Evolutionary conservation across 495 filamentous ascomycete species (phyloP).

Genomic region (Aspergillus sparsus): DNA sequence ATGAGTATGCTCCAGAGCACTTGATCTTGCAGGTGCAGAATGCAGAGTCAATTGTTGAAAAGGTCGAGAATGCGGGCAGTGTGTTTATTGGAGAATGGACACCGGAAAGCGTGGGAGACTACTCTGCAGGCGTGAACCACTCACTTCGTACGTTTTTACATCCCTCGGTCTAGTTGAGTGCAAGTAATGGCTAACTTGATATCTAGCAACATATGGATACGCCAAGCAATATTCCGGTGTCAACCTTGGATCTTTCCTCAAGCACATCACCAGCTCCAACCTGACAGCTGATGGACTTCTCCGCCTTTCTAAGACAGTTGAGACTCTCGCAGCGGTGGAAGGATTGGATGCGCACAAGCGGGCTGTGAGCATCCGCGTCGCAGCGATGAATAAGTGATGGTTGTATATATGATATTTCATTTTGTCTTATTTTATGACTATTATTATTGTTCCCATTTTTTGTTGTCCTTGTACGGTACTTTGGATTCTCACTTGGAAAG

Average conservation of each 20-base stretch:
- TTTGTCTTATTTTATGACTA: not conserved
- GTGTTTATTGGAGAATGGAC: constrained; percentile 97
- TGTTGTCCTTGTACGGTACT: not conserved
- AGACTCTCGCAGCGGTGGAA: constrained; percentile 91
- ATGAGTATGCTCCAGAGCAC: constrained; percentile 96
- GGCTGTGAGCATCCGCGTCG: constrained; percentile 84
- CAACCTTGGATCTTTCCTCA: constrained; percentile 91
- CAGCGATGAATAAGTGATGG: constrained; percentile 53
- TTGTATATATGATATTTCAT: constrained; percentile 10
- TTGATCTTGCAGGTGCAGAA: constrained; percentile 85
- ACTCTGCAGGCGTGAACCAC: constrained; percentile 97
- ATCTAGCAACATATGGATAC: constrained; percentile 89
- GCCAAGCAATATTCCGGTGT: constrained; percentile 98
- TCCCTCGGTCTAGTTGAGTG: not conserved
- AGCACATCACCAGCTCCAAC: constrained; percentile 92
- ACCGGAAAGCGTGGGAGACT: constrained; percentile 95
- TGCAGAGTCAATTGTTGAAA: constrained; percentile 66
- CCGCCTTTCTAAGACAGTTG: constrained; percentile 84
- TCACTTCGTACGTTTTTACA: constrained; percentile 74
- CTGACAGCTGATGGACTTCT: constrained; percentile 80
- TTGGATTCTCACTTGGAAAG: not conserved
- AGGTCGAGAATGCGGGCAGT: constrained; percentile 92
- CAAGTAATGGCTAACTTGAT: constrained; percentile 20
- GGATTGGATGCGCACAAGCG: constrained; percentile 92
- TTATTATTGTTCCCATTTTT: constrained; percentile 14